These are phyloP conservation scores for Periconia sp. DNA, from an alignment of 2,329 filamentous ascomycete genomes.

Conservation along the genomic window DNA sequence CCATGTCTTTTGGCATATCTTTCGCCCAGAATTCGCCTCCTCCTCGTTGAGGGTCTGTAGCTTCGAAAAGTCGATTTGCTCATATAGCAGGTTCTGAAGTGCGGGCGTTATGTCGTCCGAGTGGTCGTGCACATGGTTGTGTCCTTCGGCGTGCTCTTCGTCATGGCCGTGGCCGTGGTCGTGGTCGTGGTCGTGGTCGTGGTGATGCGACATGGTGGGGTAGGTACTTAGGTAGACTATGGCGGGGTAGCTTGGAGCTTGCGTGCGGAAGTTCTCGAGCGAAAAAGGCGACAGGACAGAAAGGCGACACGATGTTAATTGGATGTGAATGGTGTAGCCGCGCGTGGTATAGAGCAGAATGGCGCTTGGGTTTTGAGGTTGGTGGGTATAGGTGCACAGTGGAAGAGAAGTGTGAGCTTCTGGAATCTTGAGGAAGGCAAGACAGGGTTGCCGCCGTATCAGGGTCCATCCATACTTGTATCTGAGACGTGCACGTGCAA, in stretches of 20 bases:
- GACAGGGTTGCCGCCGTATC: not conserved
- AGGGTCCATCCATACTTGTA: not conserved
- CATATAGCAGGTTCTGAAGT: slow-evolving; percentile 86
- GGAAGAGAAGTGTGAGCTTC: no score
- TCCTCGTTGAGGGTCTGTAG: slow-evolving; percentile 86
- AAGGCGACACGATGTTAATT: no score
- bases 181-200: slow-evolving; percentile 34
- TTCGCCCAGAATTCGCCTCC: slow-evolving; percentile 65
- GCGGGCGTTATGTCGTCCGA: slow-evolving; percentile 90
- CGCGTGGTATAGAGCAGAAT: no score
- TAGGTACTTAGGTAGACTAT: slow-evolving; percentile 10
- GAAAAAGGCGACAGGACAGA: no score
- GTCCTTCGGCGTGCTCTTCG: slow-evolving; percentile 57
- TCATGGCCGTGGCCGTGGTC: slow-evolving; percentile 42
- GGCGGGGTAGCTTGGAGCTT: slow-evolving; percentile 32
- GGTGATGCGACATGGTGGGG: slow-evolving; percentile 32
- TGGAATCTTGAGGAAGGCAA: no score
- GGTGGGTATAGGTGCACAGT: no score
- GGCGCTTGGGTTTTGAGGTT: no score
- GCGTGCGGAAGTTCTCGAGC: not conserved
- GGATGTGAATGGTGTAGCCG: no score
- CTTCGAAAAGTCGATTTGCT: slow-evolving; percentile 85
- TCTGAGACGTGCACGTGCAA: not conserved
- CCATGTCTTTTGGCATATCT: slow-evolving; percentile 89
- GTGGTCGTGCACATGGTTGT: slow-evolving; percentile 75